Conservation (phyloP, 2,329 filamentous ascomycete species). For the Aspergillus pseudoglaucus region DNA sequence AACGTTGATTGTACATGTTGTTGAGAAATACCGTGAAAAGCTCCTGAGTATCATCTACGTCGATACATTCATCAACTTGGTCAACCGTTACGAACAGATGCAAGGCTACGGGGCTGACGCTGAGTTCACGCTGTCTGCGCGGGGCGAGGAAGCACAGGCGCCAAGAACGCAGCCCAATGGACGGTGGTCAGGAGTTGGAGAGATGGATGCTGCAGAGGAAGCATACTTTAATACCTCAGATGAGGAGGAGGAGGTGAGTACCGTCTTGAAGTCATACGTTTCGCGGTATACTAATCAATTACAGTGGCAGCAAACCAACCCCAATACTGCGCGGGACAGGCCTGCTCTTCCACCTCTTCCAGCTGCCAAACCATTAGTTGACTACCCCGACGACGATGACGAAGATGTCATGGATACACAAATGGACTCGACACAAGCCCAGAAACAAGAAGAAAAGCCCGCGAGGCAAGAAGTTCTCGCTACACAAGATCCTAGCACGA, state of each 20-base stretch:
- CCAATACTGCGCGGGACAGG: constrained; percentile 49
- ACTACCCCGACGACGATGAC: constrained; percentile 91
- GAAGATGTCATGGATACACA: constrained; percentile 57
- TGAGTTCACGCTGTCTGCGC: constrained; percentile 61
- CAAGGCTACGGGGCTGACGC: constrained; percentile 59
- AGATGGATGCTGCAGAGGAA: constrained; percentile 79
- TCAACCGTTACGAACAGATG: constrained; percentile 72
- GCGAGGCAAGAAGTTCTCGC: constrained; percentile 10
- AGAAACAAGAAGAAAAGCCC: constrained; percentile 12
- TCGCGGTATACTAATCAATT: constrained; percentile 2
- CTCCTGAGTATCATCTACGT: constrained; percentile 72
- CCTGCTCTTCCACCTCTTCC: constrained; percentile 54
- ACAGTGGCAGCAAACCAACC: constrained; percentile 31
- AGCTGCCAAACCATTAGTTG: constrained; percentile 68
- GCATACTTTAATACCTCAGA: constrained; percentile 91
- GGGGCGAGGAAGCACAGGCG: constrained; percentile 56
- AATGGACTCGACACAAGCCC: constrained; percentile 19
- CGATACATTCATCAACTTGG: constrained; percentile 71
- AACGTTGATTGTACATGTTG: constrained; percentile 73
- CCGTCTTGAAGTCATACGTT: constrained; percentile 7
- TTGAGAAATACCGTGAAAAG: constrained; percentile 75
- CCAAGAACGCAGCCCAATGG: constrained; percentile 47
- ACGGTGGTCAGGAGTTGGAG: constrained; percentile 68
- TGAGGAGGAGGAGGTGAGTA: constrained; percentile 63
- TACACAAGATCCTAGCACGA: constrained; percentile 9